Evolutionary conservation across 352 stramenopile genomes (phyloP).

Genomic region (Phytophthora vignae): DNA sequence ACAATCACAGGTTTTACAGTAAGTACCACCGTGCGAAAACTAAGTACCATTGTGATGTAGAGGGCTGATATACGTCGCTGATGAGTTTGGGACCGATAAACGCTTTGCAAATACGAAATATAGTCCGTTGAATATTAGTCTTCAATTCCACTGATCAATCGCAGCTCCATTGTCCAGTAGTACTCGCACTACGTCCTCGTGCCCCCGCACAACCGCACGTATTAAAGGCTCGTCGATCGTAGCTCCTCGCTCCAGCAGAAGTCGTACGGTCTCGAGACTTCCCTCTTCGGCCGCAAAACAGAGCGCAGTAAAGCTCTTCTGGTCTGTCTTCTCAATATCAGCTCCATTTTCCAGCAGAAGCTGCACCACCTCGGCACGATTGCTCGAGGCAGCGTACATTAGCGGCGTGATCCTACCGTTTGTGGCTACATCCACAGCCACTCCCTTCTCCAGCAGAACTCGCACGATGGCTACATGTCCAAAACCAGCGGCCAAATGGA

Average conservation of each 20-base stretch:
- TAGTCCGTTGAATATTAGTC: too few species aligned
- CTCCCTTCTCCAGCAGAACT: conserved; percentile 8
- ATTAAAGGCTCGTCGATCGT: not conserved
- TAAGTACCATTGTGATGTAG: too few species aligned
- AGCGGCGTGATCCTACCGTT: conserved; percentile 9
- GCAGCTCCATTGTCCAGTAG: not conserved
- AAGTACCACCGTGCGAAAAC: too few species aligned
- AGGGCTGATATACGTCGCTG: too few species aligned
- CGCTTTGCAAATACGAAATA: too few species aligned
- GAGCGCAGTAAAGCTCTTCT: not conserved
- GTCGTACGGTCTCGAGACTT: not conserved
- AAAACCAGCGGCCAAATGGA: not conserved
- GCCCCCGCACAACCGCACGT: not conserved
- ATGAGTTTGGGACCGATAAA: too few species aligned
- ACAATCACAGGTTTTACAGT: too few species aligned
- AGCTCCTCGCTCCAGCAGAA: not conserved
- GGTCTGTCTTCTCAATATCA: not conserved
- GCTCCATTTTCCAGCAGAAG: not conserved
- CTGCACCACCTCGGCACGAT: not conserved
- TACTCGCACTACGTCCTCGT: not conserved
- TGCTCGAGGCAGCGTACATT: not conserved
- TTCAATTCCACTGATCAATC: too few species aligned
- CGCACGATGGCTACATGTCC: conserved; percentile 1
- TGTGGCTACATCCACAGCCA: not conserved
- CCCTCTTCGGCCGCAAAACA: too few species aligned